Evolutionary conservation across 257 asterid genomes (phyloP).

Genomic region (Solanum etuberosum): DNA sequence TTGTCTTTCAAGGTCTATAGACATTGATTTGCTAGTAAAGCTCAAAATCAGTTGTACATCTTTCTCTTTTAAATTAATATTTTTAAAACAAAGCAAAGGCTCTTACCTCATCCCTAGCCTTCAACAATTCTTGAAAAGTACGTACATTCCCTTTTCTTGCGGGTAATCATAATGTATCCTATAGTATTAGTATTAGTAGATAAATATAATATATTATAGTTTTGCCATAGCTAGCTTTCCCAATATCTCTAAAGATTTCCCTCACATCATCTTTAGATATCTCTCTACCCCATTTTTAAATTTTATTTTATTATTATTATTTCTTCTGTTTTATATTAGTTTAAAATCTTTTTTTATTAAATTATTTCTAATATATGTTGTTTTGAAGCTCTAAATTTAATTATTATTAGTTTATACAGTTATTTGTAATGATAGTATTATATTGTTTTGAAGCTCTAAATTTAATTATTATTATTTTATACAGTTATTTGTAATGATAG

Average conservation of each 20-base stretch:
- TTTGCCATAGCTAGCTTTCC: conserved; percentile 10
- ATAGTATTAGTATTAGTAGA: neutral
- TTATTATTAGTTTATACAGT: no score
- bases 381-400: no score
- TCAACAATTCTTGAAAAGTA: neutral
- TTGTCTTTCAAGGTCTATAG: conserved; percentile 5
- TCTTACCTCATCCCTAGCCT: conserved; percentile 41
- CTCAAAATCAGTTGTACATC: conserved; percentile 13
- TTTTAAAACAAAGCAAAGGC: conserved; percentile 13
- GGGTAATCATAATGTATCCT: conserved; percentile 36
- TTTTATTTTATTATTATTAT: neutral
- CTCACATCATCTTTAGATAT: conserved; percentile 19
- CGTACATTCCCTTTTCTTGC: conserved; percentile 20
- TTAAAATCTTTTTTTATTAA: no score
- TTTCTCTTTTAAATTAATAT: neutral
- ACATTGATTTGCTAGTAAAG: conserved; percentile 37
- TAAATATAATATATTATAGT: neutral
- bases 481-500: no score
- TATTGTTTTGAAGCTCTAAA: no score
- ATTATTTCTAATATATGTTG: no score
- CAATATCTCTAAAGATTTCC: conserved; percentile 53
- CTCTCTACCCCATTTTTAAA: neutral
- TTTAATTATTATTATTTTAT: no score
- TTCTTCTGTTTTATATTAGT: no score
- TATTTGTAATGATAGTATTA: neutral